Evolutionary conservation across 208 protist genomes (phyloP), one percentile per base, ranked within the genome.

Genomic region (Acanthamoeba culbertsoni): DNA sequence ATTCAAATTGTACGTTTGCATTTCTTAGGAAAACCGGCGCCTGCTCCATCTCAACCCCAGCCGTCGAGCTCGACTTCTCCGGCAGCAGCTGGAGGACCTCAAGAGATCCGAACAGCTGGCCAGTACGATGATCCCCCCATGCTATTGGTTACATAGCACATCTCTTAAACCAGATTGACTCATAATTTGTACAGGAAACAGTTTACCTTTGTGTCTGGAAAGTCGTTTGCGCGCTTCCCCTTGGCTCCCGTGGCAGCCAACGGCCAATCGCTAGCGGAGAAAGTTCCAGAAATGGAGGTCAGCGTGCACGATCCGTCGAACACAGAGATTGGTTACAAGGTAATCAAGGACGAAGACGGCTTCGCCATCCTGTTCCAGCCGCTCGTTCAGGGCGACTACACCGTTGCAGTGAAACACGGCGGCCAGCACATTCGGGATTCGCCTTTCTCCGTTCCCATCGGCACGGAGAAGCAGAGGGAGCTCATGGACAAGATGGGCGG

Each of bases 381-480:
- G 20, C 33, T 33, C 26, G 93, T 90, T 59, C 71, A 89, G 57
- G 95, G 95, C 63, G 63, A 92, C 45, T 96, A 94, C 92, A 71
- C 37, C 5, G 92, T 95, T 31, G 40, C 5, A 43, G 92, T 96
- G 48, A 84, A 63, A 48, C 82, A 95, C 55, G 92, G 93, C 48
- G 95, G 82, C 28, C 59, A 79, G 35, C 59, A 94, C 63, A 96
- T 96, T 33, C 94, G 82, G 46, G 95, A 94, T 53, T 92, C 89
- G 35, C 95, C 95, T 55, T 96, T 96, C 95, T 82, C 86, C n/a
- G 95, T 96, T n/a, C 91, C 82, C 26, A 89, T 89, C 82, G 82
- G 82, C 45, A 68, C 82, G 31, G 71, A 82, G n/a, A 8, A 28
- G 5, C 71, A 82, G 40, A 14, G 71, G 40, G 65, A 77, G 46